These are phyloP conservation scores for Ceratocystiopsis minuta DNA, from an alignment of 2,329 filamentous ascomycete genomes.

Conservation along the genomic window DNA sequence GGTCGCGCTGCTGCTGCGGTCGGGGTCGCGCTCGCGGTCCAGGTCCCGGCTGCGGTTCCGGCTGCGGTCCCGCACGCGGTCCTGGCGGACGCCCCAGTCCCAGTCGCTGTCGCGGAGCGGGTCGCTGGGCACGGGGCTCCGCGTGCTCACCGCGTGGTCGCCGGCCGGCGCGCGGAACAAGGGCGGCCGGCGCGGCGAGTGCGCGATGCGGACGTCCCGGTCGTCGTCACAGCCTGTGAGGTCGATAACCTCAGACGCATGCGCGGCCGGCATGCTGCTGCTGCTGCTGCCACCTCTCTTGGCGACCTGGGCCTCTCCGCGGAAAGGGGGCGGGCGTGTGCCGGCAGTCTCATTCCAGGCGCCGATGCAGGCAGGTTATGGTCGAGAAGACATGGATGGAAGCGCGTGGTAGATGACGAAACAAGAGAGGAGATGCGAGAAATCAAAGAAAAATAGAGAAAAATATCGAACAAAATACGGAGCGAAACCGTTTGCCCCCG, in stretches of 20 bases:
- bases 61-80: not conserved
- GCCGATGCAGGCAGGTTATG: no score
- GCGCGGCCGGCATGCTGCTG: slow-evolving; percentile 2
- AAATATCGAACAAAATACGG: no score
- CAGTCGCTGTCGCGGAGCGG: no score
- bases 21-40: not conserved
- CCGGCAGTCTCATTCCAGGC: not conserved
- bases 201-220: not conserved
- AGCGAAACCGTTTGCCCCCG: no score
- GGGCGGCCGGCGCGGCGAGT: slow-evolving; percentile 2
- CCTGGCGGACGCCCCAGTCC: not conserved
- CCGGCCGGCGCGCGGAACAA: not conserved
- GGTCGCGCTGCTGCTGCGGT: not conserved
- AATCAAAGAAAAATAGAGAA: not conserved
- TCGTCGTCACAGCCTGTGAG: slow-evolving; percentile 8
- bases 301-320: not conserved
- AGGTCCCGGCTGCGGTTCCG: not conserved
- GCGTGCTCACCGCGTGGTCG: no score
- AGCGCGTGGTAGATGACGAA: not conserved
- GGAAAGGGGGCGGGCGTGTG: no score
- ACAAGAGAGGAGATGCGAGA: not conserved
- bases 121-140: no score
- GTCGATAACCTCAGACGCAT: slow-evolving; percentile 6
- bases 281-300: not conserved
- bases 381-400: not conserved